Evolutionary conservation across 1,139 yeast species (phyloP), one percentile per base, ranked within the genome.

Genomic region (Blastobotrys apis): DNA sequence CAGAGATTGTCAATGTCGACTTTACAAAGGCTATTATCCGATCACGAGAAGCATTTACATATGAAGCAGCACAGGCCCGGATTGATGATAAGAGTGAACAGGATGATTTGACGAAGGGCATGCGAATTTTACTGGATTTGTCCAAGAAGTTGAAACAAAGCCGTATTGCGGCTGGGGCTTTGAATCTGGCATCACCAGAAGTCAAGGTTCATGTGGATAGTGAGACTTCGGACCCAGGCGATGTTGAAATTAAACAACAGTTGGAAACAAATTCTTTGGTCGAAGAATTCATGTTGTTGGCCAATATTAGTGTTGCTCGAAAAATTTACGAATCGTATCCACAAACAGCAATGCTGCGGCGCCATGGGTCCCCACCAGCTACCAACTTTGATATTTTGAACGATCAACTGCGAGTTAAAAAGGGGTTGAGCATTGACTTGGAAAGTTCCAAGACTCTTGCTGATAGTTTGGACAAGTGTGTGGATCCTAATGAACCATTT

Each of bases 251-350:
- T 54, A 94, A 94, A 62, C 76, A 86, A 61, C 68, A 86, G 22
- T 74, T 84, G 41, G 98, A 87, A 47, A 92, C 98, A 1, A 94
- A 92, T 63, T 90, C 97, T 3, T 72, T 94, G 46, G 99, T 94
- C 49, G 99, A 94, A 66, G 99, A 94, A 66, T 94, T 94, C 66
- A 94, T 94, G 99, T 75, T 94, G 75, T 74, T 94, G 56, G 99
- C 98, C 44, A 94, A 94, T 61, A 92, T 90, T 45, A 82, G 95
- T 13, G 99, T 94, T 19, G 98, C 98, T 2, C 75, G 87, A 59
- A 87, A 85, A 63, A 92, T 92, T 39, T 86, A 80, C 63, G 94
- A 87, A 48, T 81, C 95, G 1, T 92, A 82, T 63, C 98, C 98
- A 6, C 98, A 94, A 66, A 90, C 97, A 6, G 98, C 99, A 13